phyloP scores from a whole-genome alignment of 2,329 filamentous ascomycete genomes.

The Cercospora brassicicola region DNA sequence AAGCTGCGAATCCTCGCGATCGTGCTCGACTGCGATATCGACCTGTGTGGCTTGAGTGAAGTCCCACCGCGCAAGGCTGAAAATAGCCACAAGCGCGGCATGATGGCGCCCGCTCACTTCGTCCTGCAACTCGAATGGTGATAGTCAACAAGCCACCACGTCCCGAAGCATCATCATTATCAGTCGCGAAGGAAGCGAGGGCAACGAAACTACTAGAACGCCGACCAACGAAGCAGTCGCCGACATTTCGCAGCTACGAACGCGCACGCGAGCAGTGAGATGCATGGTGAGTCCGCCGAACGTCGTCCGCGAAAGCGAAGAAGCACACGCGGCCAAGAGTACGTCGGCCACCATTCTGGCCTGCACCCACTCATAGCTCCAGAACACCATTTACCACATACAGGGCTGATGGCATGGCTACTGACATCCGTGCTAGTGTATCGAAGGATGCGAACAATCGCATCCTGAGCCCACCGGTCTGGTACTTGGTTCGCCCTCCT shows the following conservation, averaged over 20 bases:
- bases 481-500: neutral
- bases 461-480: conserved; percentile 2
- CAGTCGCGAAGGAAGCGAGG: neutral
- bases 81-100: neutral
- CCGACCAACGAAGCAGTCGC: neutral
- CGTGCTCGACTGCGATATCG: neutral
- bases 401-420: neutral
- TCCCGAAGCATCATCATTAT: neutral
- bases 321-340: neutral
- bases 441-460: neutral
- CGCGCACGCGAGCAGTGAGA: neutral
- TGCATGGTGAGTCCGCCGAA: neutral
- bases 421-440: neutral
- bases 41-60: neutral
- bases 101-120: neutral
- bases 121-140: neutral
- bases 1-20: neutral
- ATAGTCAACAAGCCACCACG: neutral
- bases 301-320: neutral
- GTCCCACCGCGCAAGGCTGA: neutral
- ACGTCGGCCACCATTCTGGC: no score
- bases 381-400: neutral
- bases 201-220: neutral
- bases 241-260: neutral
- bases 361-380: neutral